phyloP scores from a whole-genome alignment of 495 filamentous ascomycete genomes.

The Recurvomyces mirabilis region DNA sequence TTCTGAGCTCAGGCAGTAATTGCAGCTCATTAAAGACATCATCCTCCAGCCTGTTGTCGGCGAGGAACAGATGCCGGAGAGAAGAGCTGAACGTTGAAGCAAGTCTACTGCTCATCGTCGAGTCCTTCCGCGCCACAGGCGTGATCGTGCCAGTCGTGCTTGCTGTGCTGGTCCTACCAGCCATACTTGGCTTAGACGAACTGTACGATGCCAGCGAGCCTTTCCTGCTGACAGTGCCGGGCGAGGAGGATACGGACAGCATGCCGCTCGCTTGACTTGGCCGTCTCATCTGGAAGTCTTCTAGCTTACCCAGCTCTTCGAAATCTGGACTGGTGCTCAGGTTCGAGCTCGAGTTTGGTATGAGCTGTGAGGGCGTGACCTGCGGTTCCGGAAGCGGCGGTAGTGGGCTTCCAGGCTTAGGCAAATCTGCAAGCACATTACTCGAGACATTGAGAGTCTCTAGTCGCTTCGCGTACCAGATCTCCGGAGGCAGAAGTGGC shows the following conservation, averaged over 20 bases:
- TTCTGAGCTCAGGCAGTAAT: slow-evolving; percentile 68
- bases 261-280: slow-evolving; percentile 78
- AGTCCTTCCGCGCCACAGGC: slow-evolving; percentile 70
- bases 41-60: slow-evolving; percentile 86
- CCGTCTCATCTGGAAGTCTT: slow-evolving; percentile 53
- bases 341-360: too few relatives aligned
- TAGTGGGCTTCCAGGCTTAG: slow-evolving; percentile 46
- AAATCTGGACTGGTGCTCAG: slow-evolving; percentile 51
- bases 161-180: slow-evolving; percentile 53
- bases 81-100: slow-evolving; percentile 77
- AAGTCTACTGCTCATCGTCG: slow-evolving; percentile 60
- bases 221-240: slow-evolving; percentile 51
- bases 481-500: slow-evolving; percentile 71
- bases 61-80: slow-evolving; percentile 71
- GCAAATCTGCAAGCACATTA: slow-evolving; percentile 81
- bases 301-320: slow-evolving; percentile 63
- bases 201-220: slow-evolving; percentile 69
- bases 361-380: slow-evolving; percentile 39
- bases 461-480: slow-evolving; percentile 82
- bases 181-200: slow-evolving; percentile 71
- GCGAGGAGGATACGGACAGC: slow-evolving; percentile 63
- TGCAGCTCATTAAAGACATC: slow-evolving; percentile 87
- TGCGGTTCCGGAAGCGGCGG: slow-evolving; percentile 14
- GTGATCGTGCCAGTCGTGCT: slow-evolving; percentile 40
- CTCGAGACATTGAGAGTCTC: slow-evolving; percentile 92